These are phyloP conservation scores for Carex pumila DNA, from an alignment of 176 grass and related monocot species.

Conservation along the genomic window DNA sequence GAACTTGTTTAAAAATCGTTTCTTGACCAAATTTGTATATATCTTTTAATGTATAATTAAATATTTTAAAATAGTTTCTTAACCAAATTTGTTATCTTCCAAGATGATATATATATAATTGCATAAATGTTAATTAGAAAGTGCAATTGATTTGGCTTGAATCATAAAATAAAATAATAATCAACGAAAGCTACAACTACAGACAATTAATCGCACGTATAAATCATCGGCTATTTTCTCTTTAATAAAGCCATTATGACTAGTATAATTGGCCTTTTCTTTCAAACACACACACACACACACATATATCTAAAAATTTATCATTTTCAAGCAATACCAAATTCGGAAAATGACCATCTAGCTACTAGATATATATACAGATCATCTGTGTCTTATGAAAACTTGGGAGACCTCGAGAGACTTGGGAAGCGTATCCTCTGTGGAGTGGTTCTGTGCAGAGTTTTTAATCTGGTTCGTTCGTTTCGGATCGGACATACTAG, in stretches of 20 bases:
- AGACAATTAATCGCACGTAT: background rate
- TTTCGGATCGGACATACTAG: too few relatives aligned
- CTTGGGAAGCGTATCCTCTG: too few relatives aligned
- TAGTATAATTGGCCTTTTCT: background rate
- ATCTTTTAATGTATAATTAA: too few relatives aligned
- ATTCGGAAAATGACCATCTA: background rate
- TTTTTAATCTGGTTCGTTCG: too few relatives aligned
- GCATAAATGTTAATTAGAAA: background rate
- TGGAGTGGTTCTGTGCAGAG: too few relatives aligned
- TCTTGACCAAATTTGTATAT: too few relatives aligned
- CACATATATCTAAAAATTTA: background rate
- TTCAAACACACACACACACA: background rate
- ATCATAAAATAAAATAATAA: background rate
- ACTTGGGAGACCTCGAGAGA: background rate
- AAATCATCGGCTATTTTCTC: conserved; percentile 12
- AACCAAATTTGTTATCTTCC: too few relatives aligned
- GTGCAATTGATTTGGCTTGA: background rate
- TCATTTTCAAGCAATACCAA: background rate
- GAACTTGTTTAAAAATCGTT: too few relatives aligned
- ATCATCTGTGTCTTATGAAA: background rate
- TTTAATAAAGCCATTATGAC: conserved; percentile 1
- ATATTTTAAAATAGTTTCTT: too few relatives aligned
- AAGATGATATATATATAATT: background rate
- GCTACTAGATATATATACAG: too few relatives aligned
- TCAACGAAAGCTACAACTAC: conserved; percentile 7